phyloP scores from a whole-genome alignment of 257 asterid species.

The Voacanga thouarsii region DNA sequence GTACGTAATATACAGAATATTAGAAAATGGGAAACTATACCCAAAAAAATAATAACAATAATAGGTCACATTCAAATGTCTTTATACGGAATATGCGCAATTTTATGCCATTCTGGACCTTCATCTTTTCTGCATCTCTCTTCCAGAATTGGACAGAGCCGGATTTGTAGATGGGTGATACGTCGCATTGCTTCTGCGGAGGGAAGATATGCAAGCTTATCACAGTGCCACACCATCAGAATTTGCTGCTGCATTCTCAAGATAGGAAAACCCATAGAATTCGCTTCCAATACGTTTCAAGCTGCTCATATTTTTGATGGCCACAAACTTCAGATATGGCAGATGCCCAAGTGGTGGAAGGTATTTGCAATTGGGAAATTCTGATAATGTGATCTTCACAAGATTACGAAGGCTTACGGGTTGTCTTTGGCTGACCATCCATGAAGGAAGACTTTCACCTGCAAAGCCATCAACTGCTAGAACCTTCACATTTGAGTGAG shows the following conservation, averaged over 20 bases:
- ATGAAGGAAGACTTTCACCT: slow-evolving; percentile 6
- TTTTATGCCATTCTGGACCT: not conserved
- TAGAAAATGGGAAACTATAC: too few relatives aligned
- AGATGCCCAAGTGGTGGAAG: too few relatives aligned
- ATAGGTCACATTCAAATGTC: too few relatives aligned
- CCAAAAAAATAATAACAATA: too few relatives aligned
- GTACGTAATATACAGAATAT: too few relatives aligned
- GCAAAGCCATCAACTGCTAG: not conserved
- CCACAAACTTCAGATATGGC: not conserved
- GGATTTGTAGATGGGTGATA: not conserved
- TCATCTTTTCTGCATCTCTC: not conserved
- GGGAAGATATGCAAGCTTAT: too few relatives aligned
- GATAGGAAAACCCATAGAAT: not conserved
- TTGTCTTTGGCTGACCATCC: not conserved
- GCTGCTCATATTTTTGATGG: not conserved
- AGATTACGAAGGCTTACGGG: too few relatives aligned
- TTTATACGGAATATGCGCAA: not conserved
- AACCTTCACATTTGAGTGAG: slow-evolving; percentile 2
- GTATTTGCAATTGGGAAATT: too few relatives aligned
- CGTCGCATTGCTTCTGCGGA: not conserved
- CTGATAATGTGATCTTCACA: too few relatives aligned
- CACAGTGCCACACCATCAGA: not conserved
- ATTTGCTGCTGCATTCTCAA: not conserved
- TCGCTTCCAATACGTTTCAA: not conserved
- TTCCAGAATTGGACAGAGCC: not conserved